Percentiles rank a stretch among this genome's conserved stretches.
phyloP scores from a whole-genome alignment of 768 basidiomycete species.

The Kwoniella dendrophila region DNA sequence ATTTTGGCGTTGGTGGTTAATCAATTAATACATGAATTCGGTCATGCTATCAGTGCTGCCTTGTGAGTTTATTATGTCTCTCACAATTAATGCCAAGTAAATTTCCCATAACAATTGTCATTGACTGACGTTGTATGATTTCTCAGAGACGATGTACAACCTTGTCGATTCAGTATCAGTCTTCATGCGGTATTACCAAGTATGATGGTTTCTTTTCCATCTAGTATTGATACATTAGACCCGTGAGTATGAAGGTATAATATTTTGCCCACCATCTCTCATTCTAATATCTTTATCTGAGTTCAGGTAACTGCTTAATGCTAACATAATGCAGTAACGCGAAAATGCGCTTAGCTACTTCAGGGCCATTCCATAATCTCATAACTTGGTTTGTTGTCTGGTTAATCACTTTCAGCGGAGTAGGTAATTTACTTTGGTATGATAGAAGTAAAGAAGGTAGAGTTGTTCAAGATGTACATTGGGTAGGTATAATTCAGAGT shows the following conservation, averaged over 20 bases:
- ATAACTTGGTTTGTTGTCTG: constrained; percentile 59
- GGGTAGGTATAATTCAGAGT: constrained; percentile 62
- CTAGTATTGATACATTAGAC: constrained; percentile 57
- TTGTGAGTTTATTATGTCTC: constrained; percentile 60
- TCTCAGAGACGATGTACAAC: constrained; percentile 67
- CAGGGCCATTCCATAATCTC: constrained; percentile 79
- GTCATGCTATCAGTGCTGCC: constrained; percentile 76
- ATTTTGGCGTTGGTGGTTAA: constrained; percentile 65
- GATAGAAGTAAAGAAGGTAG: constrained; percentile 63
- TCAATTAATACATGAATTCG: constrained; percentile 77
- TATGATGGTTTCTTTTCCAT: constrained; percentile 70
- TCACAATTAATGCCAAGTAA: not conserved
- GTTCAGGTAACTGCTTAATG: not conserved
- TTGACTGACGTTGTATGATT: not conserved
- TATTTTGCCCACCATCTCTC: no score
- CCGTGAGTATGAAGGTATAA: no score
- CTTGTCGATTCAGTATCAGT: constrained; percentile 66
- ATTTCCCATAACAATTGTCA: not conserved
- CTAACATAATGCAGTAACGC: constrained; percentile 28
- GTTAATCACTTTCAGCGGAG: constrained; percentile 36
- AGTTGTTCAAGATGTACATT: constrained; percentile 63
- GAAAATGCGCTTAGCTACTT: constrained; percentile 65
- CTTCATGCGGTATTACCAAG: constrained; percentile 70
- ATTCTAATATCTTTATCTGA: not conserved
- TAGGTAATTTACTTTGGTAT: constrained; percentile 61